Conservation (phyloP, 352 stramenopile species). For the Blastocystis sp. region DNA sequence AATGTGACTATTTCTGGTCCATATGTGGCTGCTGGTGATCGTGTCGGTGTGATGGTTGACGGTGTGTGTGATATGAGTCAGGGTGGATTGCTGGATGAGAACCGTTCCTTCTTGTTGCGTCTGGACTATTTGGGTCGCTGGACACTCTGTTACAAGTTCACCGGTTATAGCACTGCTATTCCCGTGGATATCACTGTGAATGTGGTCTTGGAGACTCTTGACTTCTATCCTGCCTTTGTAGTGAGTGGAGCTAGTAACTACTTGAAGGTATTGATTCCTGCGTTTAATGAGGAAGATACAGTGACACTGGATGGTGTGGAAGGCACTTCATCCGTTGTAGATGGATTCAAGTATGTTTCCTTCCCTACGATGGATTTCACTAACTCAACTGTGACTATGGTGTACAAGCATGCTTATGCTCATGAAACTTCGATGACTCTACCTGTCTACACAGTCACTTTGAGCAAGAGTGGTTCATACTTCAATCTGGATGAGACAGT, state of each 20-base stretch:
- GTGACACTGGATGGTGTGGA: constrained; percentile 27
- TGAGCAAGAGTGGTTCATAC: constrained; percentile 30
- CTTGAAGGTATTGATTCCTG: constrained; percentile 4
- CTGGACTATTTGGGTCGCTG: background rate
- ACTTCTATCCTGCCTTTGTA: constrained; percentile 15
- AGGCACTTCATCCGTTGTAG: background rate
- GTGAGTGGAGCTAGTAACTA: constrained; percentile 57
- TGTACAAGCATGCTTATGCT: constrained; percentile 39
- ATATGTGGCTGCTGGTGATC: constrained; percentile 18
- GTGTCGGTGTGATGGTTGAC: background rate
- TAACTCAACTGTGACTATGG: background rate
- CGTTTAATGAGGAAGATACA: constrained; percentile 36
- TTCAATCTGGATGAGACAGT: background rate
- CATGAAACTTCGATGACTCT: background rate
- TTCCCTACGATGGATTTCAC: constrained; percentile 27
- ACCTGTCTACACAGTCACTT: constrained; percentile 18
- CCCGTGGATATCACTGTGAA: constrained; percentile 16
- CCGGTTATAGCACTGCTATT: background rate
- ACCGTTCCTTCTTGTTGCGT: background rate
- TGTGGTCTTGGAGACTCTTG: background rate
- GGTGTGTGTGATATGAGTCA: constrained; percentile 27
- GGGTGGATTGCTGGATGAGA: constrained; percentile 18
- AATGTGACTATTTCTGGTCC: background rate
- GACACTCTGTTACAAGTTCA: constrained; percentile 43
- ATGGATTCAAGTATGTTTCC: background rate